Evolutionary conservation across 192 early-diverging fungal genomes (phyloP), one percentile per base, ranked within the genome.

Genomic region (Coemansia sp.): DNA sequence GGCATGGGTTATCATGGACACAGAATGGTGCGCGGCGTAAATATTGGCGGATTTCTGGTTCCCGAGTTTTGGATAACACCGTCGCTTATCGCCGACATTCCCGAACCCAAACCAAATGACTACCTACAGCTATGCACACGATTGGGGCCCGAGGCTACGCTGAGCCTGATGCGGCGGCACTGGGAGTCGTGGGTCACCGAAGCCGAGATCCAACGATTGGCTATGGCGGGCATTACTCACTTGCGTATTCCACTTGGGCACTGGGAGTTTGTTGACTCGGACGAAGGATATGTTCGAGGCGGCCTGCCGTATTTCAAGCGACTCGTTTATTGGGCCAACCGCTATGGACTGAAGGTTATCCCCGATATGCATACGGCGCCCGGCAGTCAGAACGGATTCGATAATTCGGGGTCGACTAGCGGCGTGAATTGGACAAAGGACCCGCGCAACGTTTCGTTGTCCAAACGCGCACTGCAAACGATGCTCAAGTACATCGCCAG

Each of bases 31-130:
- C 86, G 86, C 42, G 87, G 87, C 19, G 80, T 85, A 6, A 88
- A 88, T 45, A 76, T 88, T 29, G 87, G 87, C 35, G 86, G 86
- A 11, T 88, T 85, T 67, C 62, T 88, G 10, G 82, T 88, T 36
- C 85, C 86, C 45, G 87, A 88, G 66, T 83, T 77, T 39, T 88
- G 87, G 87, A 87, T 88, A 61, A 85, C 84, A 39, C 84, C 84
- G 6, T 81, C 73, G 36, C 50, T 85, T 7, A 67, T 82, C 11
- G 59, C 70, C 4, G 46, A 68, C 9, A 81, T 87, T 42, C 64
- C 84, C 4, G 66, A 83, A 5, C 88, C 73, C 29, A 77, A 82
- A 54, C 79, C 81, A 33, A 74, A 34, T 70, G 75, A 81, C 60
- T 83, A 81, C 29, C 27, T 78, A 44, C 71, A 82, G 53, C 81